Base-by-base conservation (phyloP, 208 protist genomes). In the Leishmania martiniquensis region DNA sequence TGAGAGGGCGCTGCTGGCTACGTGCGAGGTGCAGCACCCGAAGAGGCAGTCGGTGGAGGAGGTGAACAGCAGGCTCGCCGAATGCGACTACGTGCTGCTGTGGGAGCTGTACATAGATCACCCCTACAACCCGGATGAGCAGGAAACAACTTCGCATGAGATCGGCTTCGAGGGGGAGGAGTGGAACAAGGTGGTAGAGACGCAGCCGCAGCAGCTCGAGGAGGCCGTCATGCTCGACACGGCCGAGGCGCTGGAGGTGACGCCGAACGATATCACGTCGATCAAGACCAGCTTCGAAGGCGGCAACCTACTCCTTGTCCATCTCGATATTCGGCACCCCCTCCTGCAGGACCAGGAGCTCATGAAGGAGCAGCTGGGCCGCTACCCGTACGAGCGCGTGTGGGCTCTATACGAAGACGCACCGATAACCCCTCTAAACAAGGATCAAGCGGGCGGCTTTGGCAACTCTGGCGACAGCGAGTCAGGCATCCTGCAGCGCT, bases 131-230 rank as follows among this genome's bases (percentile, higher is more conserved):
- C 81, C 77, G 4, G 49, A 79, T 2, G 76, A 86, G 78, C 65
- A 72, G 25, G 52, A 76, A 42, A 80, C 70, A 54, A 91, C 85
- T 1, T 54, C 57, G 22, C 87, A 88, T 55, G 80, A 84, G 55
- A 78, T 89, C 51, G 77, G 81, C 75, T 92, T 91, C 79, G 85
- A 90, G 69, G 89, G 89, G 13, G 85, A 88, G 37, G 84, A 88
- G 74, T 92, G 89, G 89, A 59, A 79, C 74, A 89, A 89, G 82
- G 85, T 89, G 25, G n/a, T 88, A 17, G 57, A 80, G 25, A 86
- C 82, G 73, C 77, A 88, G 68, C 72, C 69, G 10, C 63, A 77
- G 57, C 78, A 83, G 80, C 79, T 91, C 54, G 39, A 72, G 63
- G 76, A 84, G 54, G 87, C 87, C 60, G 83, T 91, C 76, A 81